These are phyloP conservation scores for Candida tetrigidarum DNA, from an alignment of 1,139 yeast species.

Conservation along the genomic window DNA sequence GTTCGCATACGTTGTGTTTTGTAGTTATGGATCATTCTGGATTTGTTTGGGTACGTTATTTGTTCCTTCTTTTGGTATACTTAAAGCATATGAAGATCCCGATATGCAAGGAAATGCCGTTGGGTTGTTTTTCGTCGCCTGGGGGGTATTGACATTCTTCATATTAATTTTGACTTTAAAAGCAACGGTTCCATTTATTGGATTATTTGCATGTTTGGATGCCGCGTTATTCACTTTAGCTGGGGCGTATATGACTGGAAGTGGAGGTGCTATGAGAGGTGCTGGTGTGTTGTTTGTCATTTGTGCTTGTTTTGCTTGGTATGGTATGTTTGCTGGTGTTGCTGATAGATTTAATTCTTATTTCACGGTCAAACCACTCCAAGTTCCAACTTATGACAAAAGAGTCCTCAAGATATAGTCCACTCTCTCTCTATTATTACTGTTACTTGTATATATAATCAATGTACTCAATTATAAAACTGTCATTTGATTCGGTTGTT, in stretches of 20 bases:
- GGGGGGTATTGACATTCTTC: slow-evolving; percentile 50
- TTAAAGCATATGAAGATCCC: slow-evolving; percentile 52
- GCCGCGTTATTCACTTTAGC: slow-evolving; percentile 47
- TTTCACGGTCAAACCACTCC: slow-evolving; percentile 3
- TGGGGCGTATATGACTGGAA: slow-evolving; percentile 42
- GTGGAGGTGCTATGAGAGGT: slow-evolving; percentile 35
- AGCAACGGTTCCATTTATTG: slow-evolving; percentile 46
- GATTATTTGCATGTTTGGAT: slow-evolving; percentile 38
- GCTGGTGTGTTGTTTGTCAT: slow-evolving; percentile 50
- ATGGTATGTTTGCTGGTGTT: slow-evolving; percentile 41
- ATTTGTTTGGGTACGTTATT: slow-evolving; percentile 41
- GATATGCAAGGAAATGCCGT: slow-evolving; percentile 35
- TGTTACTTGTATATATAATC: no score
- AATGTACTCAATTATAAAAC: no score
- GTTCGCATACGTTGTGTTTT: slow-evolving; percentile 46
- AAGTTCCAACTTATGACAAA: neutral
- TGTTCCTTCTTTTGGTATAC: slow-evolving; percentile 52
- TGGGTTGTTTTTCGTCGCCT: slow-evolving; percentile 46
- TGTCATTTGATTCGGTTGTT: no score
- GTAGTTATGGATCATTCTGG: slow-evolving; percentile 51
- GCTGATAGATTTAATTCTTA: slow-evolving; percentile 19
- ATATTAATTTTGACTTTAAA: slow-evolving; percentile 44
- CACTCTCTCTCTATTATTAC: no score
- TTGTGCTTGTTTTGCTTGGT: slow-evolving; percentile 46
- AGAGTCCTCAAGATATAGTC: neutral